These are phyloP conservation scores for Ceratocystis alfenasii DNA, from an alignment of 2,329 filamentous ascomycete species.

Conservation along the genomic window DNA sequence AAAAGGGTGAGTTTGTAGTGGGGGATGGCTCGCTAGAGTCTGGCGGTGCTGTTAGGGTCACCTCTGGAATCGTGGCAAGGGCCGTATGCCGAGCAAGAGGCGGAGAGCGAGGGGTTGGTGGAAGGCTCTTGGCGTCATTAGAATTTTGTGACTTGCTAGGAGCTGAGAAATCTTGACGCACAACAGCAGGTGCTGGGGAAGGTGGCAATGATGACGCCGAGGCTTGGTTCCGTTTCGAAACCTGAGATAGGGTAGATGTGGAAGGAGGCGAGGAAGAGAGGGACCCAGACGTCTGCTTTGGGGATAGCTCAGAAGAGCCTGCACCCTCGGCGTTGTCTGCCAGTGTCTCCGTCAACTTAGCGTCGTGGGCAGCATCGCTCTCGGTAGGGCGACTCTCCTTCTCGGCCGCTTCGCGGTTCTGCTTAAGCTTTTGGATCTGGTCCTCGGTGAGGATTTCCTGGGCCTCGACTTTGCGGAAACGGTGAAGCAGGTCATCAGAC, in stretches of 20 bases:
- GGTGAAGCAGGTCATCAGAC: slow-evolving; percentile 43
- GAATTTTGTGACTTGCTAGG: not conserved
- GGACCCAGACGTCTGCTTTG: not conserved
- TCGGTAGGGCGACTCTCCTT: not conserved
- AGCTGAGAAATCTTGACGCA: not conserved
- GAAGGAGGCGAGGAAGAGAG: not conserved
- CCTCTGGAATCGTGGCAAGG: slow-evolving; percentile 35
- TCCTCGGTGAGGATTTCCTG: slow-evolving; percentile 48
- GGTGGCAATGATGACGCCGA: not conserved
- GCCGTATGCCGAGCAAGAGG: slow-evolving; percentile 24
- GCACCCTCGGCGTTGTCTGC: not conserved
- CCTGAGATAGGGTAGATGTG: not conserved
- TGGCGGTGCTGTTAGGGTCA: slow-evolving; percentile 25
- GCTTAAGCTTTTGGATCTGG: slow-evolving; percentile 37
- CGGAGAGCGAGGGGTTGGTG: slow-evolving; percentile 9
- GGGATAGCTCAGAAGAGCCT: not conserved
- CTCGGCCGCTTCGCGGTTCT: slow-evolving; percentile 27
- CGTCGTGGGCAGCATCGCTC: not conserved
- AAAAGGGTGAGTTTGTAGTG: slow-evolving; percentile 15
- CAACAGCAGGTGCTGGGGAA: not conserved
- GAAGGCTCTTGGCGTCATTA: not conserved
- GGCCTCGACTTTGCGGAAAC: slow-evolving; percentile 44
- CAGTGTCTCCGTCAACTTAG: not conserved
- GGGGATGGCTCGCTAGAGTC: slow-evolving; percentile 14
- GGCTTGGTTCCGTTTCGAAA: not conserved